These are phyloP conservation scores for Metschnikowia picachoensis DNA, from an alignment of 805 yeast genomes.

Conservation along the genomic window DNA sequence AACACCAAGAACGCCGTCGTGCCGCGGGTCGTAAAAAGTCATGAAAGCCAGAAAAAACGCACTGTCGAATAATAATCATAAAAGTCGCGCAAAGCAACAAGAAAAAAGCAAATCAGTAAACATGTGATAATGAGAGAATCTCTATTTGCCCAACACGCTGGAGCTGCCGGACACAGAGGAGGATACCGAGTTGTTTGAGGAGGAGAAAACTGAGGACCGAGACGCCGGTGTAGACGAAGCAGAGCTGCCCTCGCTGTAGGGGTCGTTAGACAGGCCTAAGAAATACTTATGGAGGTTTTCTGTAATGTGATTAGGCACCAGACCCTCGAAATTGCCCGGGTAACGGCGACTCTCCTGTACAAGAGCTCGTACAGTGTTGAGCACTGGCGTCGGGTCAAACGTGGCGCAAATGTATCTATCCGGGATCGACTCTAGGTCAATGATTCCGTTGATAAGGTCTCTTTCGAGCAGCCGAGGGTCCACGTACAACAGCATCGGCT, in stretches of 20 bases:
- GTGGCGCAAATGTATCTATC: constrained; percentile 19
- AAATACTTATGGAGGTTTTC: constrained; percentile 13
- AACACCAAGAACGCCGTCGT: no score
- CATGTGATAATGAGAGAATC: neutral
- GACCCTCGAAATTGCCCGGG: constrained; percentile 3
- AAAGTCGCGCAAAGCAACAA: neutral
- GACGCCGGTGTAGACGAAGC: constrained; percentile 6
- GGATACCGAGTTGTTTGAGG: constrained; percentile 6
- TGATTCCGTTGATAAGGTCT: constrained; percentile 48
- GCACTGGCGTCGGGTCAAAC: constrained; percentile 12
- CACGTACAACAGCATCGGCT: constrained; percentile 39
- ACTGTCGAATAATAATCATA: no score
- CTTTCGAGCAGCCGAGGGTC: constrained; percentile 49
- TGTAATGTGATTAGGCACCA: constrained; percentile 15
- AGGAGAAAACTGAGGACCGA: constrained; percentile 7
- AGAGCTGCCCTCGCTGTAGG: constrained; percentile 4
- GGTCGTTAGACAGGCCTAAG: constrained; percentile 8
- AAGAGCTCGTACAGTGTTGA: constrained; percentile 9
- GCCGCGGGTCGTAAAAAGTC: no score
- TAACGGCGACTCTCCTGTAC: constrained; percentile 8
- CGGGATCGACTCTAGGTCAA: constrained; percentile 28
- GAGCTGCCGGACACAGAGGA: constrained; percentile 4
- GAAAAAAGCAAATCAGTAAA: neutral
- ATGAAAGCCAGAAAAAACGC: no score
- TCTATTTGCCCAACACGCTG: neutral